Percentiles rank a stretch among this genome's conserved stretches.
Evolutionary conservation across 73 alveolate species (phyloP).

Genomic region (Uronychia binucleata): DNA sequence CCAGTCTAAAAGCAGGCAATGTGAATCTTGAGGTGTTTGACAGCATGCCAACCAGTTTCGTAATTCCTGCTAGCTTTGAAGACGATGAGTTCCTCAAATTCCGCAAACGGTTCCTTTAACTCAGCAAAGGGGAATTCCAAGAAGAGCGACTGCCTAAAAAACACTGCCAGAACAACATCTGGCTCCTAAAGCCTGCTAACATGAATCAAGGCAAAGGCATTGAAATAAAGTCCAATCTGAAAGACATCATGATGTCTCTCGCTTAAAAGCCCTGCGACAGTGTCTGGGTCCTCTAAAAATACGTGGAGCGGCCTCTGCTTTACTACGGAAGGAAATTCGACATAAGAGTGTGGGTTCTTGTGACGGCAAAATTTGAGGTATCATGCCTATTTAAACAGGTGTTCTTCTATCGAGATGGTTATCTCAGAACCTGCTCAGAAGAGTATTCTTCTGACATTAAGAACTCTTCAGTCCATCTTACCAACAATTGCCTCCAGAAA

Average conservation of each 20-base stretch:
- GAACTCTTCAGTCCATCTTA: slow-evolving; percentile 83
- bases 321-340: slow-evolving; percentile 93
- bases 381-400: slow-evolving; percentile 25
- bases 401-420: slow-evolving; percentile 74
- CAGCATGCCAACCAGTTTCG: slow-evolving; percentile 71
- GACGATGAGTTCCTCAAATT: slow-evolving; percentile 37
- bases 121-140: slow-evolving; percentile 51
- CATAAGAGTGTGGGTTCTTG: slow-evolving; percentile 89
- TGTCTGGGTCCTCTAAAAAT: slow-evolving; percentile 88
- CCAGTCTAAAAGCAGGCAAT: slow-evolving; percentile 2
- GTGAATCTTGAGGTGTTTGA: slow-evolving; percentile 53
- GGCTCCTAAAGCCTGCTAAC: slow-evolving; percentile 88
- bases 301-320: slow-evolving; percentile 87
- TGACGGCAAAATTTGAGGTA: slow-evolving; percentile 56
- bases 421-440: slow-evolving; percentile 76
- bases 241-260: slow-evolving; percentile 66
- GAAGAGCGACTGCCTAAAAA: slow-evolving; percentile 64
- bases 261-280: slow-evolving; percentile 43
- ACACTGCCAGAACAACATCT: slow-evolving; percentile 74
- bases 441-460: slow-evolving; percentile 64
- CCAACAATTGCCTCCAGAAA: slow-evolving; percentile 89
- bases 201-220: slow-evolving; percentile 88
- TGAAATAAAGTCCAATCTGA: slow-evolving; percentile 73
- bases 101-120: slow-evolving; percentile 51
- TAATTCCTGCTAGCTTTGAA: slow-evolving; percentile 27